Evolutionary conservation across 2,329 filamentous ascomycete genomes (phyloP).

Genomic region (Aplosporella prunicola): DNA sequence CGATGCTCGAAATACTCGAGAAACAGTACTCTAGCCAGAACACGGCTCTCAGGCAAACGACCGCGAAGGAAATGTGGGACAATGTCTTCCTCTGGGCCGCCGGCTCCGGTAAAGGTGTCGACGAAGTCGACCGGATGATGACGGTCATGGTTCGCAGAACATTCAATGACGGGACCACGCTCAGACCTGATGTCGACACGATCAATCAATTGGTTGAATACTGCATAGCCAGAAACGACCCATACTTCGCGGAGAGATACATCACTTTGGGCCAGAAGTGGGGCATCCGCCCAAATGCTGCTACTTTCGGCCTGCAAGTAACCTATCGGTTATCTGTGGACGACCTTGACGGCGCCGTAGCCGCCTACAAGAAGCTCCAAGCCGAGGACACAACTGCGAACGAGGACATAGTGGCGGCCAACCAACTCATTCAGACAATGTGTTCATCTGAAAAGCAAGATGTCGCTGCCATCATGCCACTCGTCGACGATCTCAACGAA

Average conservation of each 20-base stretch:
- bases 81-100: constrained; percentile 67
- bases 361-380: constrained; percentile 55
- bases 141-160: constrained; percentile 50
- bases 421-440: constrained; percentile 61
- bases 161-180: constrained; percentile 35
- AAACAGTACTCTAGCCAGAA: background rate
- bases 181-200: constrained; percentile 54
- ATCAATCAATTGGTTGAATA: constrained; percentile 69
- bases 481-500: constrained; percentile 64
- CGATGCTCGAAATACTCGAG: constrained; percentile 6
- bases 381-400: constrained; percentile 42
- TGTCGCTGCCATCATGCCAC: constrained; percentile 61
- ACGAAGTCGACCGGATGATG: constrained; percentile 66
- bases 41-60: background rate
- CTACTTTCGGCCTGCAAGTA: constrained; percentile 66
- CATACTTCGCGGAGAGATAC: constrained; percentile 64
- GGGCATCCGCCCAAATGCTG: constrained; percentile 56
- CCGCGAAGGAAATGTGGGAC: constrained; percentile 45
- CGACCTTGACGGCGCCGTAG: constrained; percentile 61
- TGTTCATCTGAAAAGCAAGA: constrained; percentile 52
- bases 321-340: constrained; percentile 63
- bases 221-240: constrained; percentile 60
- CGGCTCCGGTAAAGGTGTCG: constrained; percentile 58
- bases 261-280: constrained; percentile 56
- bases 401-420: constrained; percentile 55